Evolutionary conservation across 139 green algal species (phyloP), one percentile per base, ranked within the genome.

Genomic region (Chlamydomonas schloesseri): DNA sequence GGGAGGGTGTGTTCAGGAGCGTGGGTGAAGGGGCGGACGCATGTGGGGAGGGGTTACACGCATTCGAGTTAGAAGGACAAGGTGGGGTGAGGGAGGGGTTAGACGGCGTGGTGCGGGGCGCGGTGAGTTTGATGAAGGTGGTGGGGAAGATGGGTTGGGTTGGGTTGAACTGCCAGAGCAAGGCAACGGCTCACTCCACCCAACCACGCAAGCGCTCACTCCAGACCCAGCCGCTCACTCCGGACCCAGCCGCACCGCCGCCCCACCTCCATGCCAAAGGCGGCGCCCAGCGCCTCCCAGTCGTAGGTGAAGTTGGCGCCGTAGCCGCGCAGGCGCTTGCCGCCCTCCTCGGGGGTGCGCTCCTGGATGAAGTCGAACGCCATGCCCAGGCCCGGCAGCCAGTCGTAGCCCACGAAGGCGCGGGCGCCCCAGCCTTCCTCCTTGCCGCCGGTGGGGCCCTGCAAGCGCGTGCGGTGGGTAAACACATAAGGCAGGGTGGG

Each of bases 371-470:
- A 93, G 74, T 94, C 91, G 53, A 92, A 84, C 64, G 90, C 84
- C 73, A 93, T 88, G 77, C 86, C 91, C n/a, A 94, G 23, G 31
- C 89, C 91, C 65, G 88, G 89, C 29, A 93, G 65, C 64, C 75
- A 88, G 86, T 93, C 91, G 83, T 90, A 91, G 29, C 75, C 58
- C 69, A 93, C 83, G 23, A 92, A 92, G 14, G 89, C 91, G 37
- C 91, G 88, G 2, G 83, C 89, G n/a, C 86, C 91, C 91, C 91
- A 94, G 34, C 83, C 91, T 80, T 94, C 89, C 24, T 93, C 89
- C 34, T 82, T 73, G 21, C 88, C 91, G 10, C 91, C 91, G 20
- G 76, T 84, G 62, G 88, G 82, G 18, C 84, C 87, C 36, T 94
- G 89, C 4, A 37, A 10, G 14, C 28, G 50, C 29, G 15, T 37